A percentile compares a stretch with the other conserved stretches of the same genome.
phyloP scores from a whole-genome alignment of 371 early-diverging fungal species.

The Apophysomyces trapeziformis region DNA sequence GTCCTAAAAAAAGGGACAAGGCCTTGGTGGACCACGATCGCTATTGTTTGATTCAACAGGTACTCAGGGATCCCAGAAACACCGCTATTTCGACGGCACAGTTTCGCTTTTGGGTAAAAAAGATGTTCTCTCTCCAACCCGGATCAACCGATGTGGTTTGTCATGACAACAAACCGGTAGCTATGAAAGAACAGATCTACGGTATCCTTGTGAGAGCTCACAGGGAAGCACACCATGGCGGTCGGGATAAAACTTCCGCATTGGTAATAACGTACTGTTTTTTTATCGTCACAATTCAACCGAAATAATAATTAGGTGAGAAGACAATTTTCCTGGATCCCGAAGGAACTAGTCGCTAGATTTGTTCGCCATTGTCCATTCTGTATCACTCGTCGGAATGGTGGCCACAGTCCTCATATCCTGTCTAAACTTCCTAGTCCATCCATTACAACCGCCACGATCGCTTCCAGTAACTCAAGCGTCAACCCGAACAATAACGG shows the following conservation, averaged over 20 bases:
- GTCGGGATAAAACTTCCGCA: constrained; percentile 68
- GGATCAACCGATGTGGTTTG: constrained; percentile 48
- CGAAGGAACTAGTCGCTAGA: constrained; percentile 55
- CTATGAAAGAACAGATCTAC: constrained; percentile 62
- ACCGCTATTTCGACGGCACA: constrained; percentile 69
- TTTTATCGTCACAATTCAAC: constrained; percentile 9
- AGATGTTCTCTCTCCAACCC: constrained; percentile 57
- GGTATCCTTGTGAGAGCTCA: constrained; percentile 59
- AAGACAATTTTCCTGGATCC: constrained; percentile 54
- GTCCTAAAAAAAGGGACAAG: constrained; percentile 65
- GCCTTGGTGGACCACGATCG: constrained; percentile 59
- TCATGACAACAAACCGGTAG: constrained; percentile 63
- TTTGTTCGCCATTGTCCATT: constrained; percentile 57
- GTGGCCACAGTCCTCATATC: constrained; percentile 34
- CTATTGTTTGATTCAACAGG: constrained; percentile 59
- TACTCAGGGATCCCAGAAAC: constrained; percentile 63
- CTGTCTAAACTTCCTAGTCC: not conserved
- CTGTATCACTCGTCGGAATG: constrained; percentile 53
- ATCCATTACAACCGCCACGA: constrained; percentile 2
- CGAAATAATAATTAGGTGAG: constrained; percentile 30
- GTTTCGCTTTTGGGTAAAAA: constrained; percentile 71
- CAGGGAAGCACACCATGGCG: constrained; percentile 65
- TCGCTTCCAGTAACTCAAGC: not conserved
- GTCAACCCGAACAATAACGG: not conserved
- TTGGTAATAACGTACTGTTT: constrained; percentile 42